These are phyloP conservation scores for Silene noctiflora DNA, from an alignment of 179 eudicot species.

Conservation along the genomic window DNA sequence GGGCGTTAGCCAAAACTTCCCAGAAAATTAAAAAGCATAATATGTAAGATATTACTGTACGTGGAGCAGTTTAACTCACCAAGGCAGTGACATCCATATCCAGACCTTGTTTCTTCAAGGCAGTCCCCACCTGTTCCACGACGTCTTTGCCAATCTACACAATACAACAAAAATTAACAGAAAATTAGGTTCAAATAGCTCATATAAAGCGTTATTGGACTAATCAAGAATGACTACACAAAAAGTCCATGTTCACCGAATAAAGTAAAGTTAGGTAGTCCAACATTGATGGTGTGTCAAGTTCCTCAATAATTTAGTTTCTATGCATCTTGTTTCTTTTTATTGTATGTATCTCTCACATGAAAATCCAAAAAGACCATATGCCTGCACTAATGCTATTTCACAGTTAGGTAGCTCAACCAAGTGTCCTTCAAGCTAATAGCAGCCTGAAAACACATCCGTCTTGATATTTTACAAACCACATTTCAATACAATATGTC, in stretches of 20 bases:
- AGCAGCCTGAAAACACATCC: background rate
- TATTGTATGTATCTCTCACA: background rate
- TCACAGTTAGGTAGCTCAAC: background rate
- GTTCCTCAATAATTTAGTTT: conserved; percentile 1
- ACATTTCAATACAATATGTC: background rate
- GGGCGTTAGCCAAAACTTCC: conserved; percentile 14
- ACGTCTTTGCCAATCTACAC: conserved; percentile 56
- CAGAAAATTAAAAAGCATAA: background rate
- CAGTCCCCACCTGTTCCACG: conserved; percentile 46
- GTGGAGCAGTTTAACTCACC: conserved; percentile 31
- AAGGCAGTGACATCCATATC: conserved; percentile 57
- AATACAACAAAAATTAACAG: background rate
- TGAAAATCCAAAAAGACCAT: background rate
- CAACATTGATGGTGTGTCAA: background rate
- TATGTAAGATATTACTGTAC: background rate
- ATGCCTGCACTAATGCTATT: background rate
- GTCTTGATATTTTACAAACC: background rate
- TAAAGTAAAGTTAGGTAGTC: background rate
- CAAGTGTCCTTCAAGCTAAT: conserved; percentile 1
- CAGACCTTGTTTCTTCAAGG: conserved; percentile 42
- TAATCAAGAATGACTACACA: conserved; percentile 1
- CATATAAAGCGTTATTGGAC: background rate
- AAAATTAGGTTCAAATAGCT: conserved; percentile 8
- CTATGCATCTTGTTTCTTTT: background rate
- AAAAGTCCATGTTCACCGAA: background rate